Conservation (phyloP, 2,329 filamentous ascomycete genomes). For the Diaporthe sp. region DNA sequence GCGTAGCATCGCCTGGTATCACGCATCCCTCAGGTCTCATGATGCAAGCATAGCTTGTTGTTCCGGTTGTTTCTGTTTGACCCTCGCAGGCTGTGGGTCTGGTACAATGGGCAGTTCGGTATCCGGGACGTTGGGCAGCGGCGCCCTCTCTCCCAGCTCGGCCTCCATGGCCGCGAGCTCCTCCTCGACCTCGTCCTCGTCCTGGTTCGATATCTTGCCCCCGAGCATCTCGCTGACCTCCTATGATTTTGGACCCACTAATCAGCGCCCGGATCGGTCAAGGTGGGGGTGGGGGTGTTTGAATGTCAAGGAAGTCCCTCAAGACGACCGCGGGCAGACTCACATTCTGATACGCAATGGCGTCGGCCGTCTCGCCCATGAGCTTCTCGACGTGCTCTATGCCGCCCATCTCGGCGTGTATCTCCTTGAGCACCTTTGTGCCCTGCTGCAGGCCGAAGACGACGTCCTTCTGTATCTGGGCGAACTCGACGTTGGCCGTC, state of each 20-base stretch:
- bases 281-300: background rate
- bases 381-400: conserved; percentile 94
- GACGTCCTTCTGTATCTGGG: conserved; percentile 96
- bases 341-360: conserved; percentile 90
- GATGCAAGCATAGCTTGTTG: conserved; percentile 47
- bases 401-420: conserved; percentile 95
- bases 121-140: conserved; percentile 46
- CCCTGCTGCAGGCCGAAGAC: conserved; percentile 93
- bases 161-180: conserved; percentile 86
- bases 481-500: conserved; percentile 92
- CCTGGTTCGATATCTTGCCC: conserved; percentile 89
- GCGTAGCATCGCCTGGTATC: background rate
- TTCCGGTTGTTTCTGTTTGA: conserved; percentile 41
- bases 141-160: conserved; percentile 55
- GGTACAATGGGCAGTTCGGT: conserved; percentile 42
- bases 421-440: conserved; percentile 88
- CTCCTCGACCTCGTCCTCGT: conserved; percentile 98
- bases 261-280: conserved; percentile 10
- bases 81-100: conserved; percentile 36
- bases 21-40: background rate
- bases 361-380: conserved; percentile 92
- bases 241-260: conserved; percentile 57
- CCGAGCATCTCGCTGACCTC: conserved; percentile 94
- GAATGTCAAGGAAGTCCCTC: no score
- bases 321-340: conserved; percentile 41